These are phyloP conservation scores for Albatrellus sp. DNA, from an alignment of 1,284 basidiomycete genomes.

Conservation along the genomic window DNA sequence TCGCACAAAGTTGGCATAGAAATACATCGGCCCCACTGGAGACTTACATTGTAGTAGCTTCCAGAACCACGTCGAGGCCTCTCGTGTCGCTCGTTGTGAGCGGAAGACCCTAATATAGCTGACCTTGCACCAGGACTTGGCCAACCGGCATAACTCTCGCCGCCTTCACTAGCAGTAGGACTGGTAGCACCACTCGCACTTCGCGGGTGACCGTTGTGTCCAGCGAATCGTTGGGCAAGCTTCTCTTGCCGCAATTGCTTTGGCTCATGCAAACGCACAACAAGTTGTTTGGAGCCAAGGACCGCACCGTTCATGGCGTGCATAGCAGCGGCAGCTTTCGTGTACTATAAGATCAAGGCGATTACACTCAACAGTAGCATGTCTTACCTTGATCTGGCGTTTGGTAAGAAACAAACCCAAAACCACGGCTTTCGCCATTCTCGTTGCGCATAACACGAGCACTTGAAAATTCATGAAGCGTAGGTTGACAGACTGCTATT, in stretches of 20 bases:
- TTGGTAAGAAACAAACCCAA: conserved; percentile 91
- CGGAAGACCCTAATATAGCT: conserved; percentile 39
- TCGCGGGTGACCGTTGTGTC: conserved; percentile 64
- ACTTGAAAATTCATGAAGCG: conserved; percentile 25
- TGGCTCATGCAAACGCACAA: conserved; percentile 81
- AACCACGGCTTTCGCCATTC: conserved; percentile 73
- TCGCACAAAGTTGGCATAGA: conserved; percentile 1
- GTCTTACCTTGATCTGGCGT: conserved; percentile 67
- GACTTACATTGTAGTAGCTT: conserved; percentile 66
- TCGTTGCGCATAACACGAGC: conserved; percentile 92
- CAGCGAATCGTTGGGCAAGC: conserved; percentile 64
- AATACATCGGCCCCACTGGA: not conserved
- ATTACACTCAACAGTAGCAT: conserved; percentile 1
- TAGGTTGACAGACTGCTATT: not conserved
- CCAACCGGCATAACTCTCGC: conserved; percentile 61
- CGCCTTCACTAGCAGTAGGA: conserved; percentile 67
- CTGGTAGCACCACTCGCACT: conserved; percentile 71
- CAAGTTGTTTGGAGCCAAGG: conserved; percentile 65
- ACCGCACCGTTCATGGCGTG: conserved; percentile 68
- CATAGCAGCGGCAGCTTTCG: conserved; percentile 51
- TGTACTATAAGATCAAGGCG: conserved; percentile 3
- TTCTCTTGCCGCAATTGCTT: conserved; percentile 84
- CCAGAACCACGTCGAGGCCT: conserved; percentile 64
- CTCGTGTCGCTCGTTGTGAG: conserved; percentile 43
- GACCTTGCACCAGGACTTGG: conserved; percentile 54